A percentile compares a stretch with the other conserved stretches of the same genome.
Conservation (phyloP, 2,329 filamentous ascomycete species). For the Tolypocladium tundrense region DNA sequence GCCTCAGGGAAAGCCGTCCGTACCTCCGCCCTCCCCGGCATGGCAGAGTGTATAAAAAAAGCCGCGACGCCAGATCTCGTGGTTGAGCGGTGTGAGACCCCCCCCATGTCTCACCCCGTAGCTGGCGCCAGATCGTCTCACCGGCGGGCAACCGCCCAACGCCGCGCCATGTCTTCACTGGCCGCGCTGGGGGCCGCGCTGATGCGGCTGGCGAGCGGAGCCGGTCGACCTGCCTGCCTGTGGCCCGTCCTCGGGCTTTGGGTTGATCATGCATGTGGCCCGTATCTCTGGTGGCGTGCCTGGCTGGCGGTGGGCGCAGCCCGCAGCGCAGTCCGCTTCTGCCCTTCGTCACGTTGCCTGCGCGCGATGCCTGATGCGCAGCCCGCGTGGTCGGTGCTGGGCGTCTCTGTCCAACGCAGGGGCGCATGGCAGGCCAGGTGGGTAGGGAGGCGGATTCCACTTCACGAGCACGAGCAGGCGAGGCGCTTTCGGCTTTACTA, state of each 20-base stretch:
- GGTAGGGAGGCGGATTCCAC: neutral
- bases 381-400: neutral
- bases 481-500: neutral
- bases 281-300: neutral
- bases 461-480: neutral
- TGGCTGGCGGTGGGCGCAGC: slow-evolving; percentile 1
- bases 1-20: neutral
- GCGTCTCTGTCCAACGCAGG: neutral
- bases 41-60: neutral
- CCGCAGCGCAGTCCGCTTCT: neutral
- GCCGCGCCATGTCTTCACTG: neutral
- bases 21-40: neutral
- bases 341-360: slow-evolving; percentile 2
- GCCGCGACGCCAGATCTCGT: neutral
- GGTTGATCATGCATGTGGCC: too few species aligned
- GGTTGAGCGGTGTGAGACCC: neutral
- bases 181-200: neutral
- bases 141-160: neutral
- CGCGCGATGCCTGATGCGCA: neutral
- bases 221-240: neutral
- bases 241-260: neutral
- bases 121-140: neutral
- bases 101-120: neutral
- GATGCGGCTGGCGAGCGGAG: neutral
- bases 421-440: neutral